Evolutionary conservation across 768 basidiomycete genomes (phyloP).

Genomic region (Rhizopogon roseolus): DNA sequence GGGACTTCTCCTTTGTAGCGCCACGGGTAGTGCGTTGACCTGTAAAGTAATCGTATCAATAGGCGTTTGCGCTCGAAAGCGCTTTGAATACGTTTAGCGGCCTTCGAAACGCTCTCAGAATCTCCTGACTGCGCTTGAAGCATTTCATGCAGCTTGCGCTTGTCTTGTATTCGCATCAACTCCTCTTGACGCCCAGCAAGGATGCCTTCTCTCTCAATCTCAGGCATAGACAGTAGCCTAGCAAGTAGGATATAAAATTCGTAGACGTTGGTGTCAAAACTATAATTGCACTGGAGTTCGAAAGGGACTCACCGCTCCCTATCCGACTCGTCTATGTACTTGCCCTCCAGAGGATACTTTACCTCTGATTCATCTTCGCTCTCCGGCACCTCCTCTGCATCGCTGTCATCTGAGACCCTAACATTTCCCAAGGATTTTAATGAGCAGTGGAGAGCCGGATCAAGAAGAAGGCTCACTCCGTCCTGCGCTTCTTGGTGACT

Average conservation of each 20-base stretch:
- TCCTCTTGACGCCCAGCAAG: constrained; percentile 78
- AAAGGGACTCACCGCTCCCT: constrained; percentile 61
- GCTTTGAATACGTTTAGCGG: constrained; percentile 65
- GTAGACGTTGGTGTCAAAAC: constrained; percentile 18
- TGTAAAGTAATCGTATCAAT: constrained; percentile 22
- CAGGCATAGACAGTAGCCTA: constrained; percentile 77
- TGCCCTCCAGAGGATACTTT: constrained; percentile 89
- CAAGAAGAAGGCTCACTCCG: constrained; percentile 49
- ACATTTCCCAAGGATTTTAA: constrained; percentile 4
- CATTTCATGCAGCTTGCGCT: constrained; percentile 69
- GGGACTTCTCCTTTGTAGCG: constrained; percentile 74
- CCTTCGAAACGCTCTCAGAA: constrained; percentile 60
- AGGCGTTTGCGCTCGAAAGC: neutral
- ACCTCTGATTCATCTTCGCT: constrained; percentile 56
- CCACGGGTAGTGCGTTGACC: constrained; percentile 74
- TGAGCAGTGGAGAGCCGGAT: constrained; percentile 3
- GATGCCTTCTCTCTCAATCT: constrained; percentile 86
- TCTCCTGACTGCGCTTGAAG: constrained; percentile 56
- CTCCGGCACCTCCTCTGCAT: constrained; percentile 53
- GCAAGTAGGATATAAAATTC: constrained; percentile 2
- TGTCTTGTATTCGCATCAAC: constrained; percentile 70
- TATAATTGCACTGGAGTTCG: constrained; percentile 19
- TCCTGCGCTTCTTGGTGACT: constrained; percentile 64
- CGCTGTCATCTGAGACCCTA: constrained; percentile 39
- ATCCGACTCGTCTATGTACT: constrained; percentile 83